Percentiles rank a stretch among this genome's conserved stretches.
These are phyloP conservation scores for Laguncularia racemosa DNA, from an alignment of 345 rosid genomes.

Conservation along the genomic window DNA sequence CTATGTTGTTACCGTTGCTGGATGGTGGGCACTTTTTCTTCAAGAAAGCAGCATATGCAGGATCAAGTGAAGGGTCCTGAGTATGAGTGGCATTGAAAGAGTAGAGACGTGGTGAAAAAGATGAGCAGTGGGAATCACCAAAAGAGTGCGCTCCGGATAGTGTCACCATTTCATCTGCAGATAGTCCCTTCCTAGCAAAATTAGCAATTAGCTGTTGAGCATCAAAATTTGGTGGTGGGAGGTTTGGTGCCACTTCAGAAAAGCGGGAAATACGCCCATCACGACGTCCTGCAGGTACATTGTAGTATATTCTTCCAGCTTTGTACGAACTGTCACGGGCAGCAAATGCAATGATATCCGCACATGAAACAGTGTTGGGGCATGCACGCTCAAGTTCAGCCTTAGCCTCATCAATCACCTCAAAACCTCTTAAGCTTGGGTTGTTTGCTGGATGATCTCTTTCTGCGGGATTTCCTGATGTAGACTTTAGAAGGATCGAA, in stretches of 20 bases:
- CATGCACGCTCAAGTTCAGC: conserved; percentile 20
- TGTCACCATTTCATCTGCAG: conserved; percentile 14
- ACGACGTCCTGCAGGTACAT: conserved; percentile 25
- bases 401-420: conserved; percentile 29
- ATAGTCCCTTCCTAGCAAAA: conserved; percentile 8
- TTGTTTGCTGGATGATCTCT: conserved; percentile 21
- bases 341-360: conserved; percentile 32
- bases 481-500: conserved; percentile 19
- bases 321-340: conserved; percentile 22
- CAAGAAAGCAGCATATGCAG: conserved; percentile 16
- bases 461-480: conserved; percentile 16
- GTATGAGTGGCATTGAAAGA: conserved; percentile 21
- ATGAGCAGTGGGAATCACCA: conserved; percentile 14
- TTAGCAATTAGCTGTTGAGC: conserved; percentile 10
- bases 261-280: conserved; percentile 23
- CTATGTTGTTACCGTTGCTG: neutral
- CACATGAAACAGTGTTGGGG: conserved; percentile 27
- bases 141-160: conserved; percentile 16
- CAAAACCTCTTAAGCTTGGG: conserved; percentile 27
- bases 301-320: conserved; percentile 15
- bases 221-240: conserved; percentile 13
- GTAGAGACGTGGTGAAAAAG: conserved; percentile 24
- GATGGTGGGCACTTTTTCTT: conserved; percentile 22
- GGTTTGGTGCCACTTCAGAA: conserved; percentile 10
- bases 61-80: conserved; percentile 31